These are phyloP conservation scores for Botrytis hyacinthi DNA, from an alignment of 2,329 filamentous ascomycete genomes.

Conservation along the genomic window DNA sequence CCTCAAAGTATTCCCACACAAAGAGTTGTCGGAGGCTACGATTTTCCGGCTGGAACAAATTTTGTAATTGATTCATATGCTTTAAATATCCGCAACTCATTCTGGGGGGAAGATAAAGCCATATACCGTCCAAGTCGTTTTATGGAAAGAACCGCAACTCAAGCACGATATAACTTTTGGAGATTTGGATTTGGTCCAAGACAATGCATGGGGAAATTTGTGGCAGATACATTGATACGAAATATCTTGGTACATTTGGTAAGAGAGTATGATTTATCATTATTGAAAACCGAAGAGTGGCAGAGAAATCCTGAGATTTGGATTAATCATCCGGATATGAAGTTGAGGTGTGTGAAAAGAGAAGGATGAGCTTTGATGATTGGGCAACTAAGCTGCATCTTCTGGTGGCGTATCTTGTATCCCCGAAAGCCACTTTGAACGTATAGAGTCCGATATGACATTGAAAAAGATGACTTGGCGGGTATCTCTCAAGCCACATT, in stretches of 20 bases:
- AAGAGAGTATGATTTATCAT: constrained; percentile 6
- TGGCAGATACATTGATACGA: constrained; percentile 42
- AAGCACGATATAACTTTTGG: constrained; percentile 43
- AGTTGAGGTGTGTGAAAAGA: constrained; percentile 17
- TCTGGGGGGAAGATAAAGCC: constrained; percentile 42
- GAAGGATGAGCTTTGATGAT: background rate
- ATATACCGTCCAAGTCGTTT: constrained; percentile 41
- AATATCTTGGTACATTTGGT: constrained; percentile 20
- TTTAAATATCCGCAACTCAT: constrained; percentile 43
- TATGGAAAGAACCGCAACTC: constrained; percentile 23
- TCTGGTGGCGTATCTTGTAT: background rate
- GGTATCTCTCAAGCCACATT: background rate
- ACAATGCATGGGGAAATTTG: constrained; percentile 45
- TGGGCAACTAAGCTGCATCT: background rate
- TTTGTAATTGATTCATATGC: constrained; percentile 46
- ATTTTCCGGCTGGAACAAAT: constrained; percentile 42
- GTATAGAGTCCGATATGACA: background rate
- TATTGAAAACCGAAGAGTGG: constrained; percentile 12
- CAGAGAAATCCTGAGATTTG: constrained; percentile 15
- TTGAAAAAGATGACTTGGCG: background rate
- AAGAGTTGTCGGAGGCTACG: constrained; percentile 39
- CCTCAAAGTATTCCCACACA: constrained; percentile 42
- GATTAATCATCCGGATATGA: constrained; percentile 20
- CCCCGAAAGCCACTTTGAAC: background rate
- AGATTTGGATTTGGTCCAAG: constrained; percentile 47